Evolutionary conservation across 176 grass and related monocot species (phyloP), one percentile per base, ranked within the genome.

Genomic region (Raddia distichophylla): DNA sequence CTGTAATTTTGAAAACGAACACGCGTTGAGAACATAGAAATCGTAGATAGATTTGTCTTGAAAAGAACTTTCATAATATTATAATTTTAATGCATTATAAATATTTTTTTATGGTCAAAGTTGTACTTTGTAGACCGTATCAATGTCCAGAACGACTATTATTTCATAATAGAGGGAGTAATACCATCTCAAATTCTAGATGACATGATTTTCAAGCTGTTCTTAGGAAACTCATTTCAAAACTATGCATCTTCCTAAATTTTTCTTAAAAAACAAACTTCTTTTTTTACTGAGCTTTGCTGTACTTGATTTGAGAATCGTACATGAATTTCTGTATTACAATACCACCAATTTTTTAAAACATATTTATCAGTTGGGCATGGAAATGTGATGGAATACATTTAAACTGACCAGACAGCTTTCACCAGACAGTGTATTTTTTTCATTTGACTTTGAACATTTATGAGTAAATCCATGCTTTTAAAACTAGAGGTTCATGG

Each of bases 151-250:
- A 27, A 27, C 27, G 1, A 27, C 27, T 27, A 27, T 27, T 27
- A 27, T 27, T 27, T 27, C 27, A 27, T 27, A 27, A 27, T 27
- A 27, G 1, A 27, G 27, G 27, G 27, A 27, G 27, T 27, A 27
- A 27, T 27, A 32, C 13, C 60, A 83, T 53, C 71, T 55, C 57
- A n/a, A 65, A 65, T 34, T n/a, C 7, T 83, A 46, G 48, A 56
- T 66, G 49, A 3, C 51, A 60, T 8, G 16, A 40, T 45, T 54
- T 75, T 74, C 32, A 53, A 65, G n/a, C 14, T 67, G 2, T 56
- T 74, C 19, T 65, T 65, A 83, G 46, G 48, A 60, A 40, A 18
- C 43, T 33, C 54, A 22, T 5, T 2, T 9, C 16, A 79, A 15
- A 40, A 40, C 33, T 64, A 13, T 65, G 33, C 62, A 8, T 40